Evolutionary conservation across 108 stramenopile species (phyloP).

Genomic region (Cyclotella baltica): DNA sequence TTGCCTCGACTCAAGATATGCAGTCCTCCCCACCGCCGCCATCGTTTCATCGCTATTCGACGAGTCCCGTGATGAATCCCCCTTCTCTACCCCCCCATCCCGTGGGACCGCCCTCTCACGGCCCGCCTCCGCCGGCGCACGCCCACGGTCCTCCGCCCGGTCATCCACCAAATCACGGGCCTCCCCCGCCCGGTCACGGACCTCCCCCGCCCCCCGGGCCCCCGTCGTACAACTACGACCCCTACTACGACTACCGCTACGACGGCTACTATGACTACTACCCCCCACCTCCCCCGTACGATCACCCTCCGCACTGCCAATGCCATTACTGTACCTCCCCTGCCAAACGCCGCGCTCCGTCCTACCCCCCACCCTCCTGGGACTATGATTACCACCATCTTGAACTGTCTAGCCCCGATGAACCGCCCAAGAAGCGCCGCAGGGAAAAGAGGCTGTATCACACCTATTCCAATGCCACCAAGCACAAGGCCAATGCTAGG

Average conservation of each 20-base stretch:
- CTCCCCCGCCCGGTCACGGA: background rate
- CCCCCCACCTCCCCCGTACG: slow-evolving; percentile 9
- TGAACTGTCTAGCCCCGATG: background rate
- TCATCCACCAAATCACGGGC: background rate
- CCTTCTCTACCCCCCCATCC: background rate
- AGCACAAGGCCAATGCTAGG: slow-evolving; percentile 4
- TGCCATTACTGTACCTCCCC: slow-evolving; percentile 3
- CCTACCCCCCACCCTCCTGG: slow-evolving; percentile 9
- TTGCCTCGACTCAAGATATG: background rate
- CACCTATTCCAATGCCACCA: slow-evolving; percentile 25
- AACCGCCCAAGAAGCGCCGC: slow-evolving; percentile 8
- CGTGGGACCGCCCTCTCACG: background rate
- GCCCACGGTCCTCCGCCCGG: slow-evolving; percentile 6
- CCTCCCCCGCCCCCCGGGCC: slow-evolving; percentile 3
- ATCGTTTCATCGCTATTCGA: slow-evolving; percentile 18
- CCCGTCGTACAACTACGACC: background rate
- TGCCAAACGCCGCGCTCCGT: background rate
- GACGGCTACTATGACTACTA: slow-evolving; percentile 10
- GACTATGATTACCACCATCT: slow-evolving; percentile 14
- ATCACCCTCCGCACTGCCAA: slow-evolving; percentile 5
- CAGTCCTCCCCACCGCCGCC: slow-evolving; percentile 6
- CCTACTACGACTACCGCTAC: slow-evolving; percentile 9
- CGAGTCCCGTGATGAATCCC: slow-evolving; percentile 1
- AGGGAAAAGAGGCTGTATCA: slow-evolving; percentile 14
- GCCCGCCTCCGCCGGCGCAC: background rate